These are phyloP conservation scores for Vigna reflexopilosa DNA, from an alignment of 306 rosid species.

Conservation along the genomic window DNA sequence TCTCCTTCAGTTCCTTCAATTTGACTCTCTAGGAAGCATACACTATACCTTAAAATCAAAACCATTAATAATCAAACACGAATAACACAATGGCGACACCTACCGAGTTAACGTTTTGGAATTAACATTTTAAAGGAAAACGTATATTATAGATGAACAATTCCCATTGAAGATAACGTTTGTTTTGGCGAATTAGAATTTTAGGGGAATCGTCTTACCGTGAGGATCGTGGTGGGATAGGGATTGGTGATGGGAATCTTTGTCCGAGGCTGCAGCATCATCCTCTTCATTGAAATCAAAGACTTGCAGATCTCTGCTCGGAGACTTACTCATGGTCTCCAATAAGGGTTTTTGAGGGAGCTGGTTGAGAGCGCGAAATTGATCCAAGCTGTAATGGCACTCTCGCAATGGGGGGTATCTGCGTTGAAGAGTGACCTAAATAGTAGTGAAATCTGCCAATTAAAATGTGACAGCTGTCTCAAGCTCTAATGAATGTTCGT, in stretches of 20 bases:
- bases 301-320: conserved; percentile 57
- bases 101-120: background rate
- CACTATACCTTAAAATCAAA: conserved; percentile 4
- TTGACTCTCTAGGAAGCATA: conserved; percentile 29
- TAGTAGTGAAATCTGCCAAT: conserved; percentile 12
- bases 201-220: conserved; percentile 55
- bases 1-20: conserved; percentile 14
- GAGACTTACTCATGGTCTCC: conserved; percentile 59
- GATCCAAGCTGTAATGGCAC: conserved; percentile 24
- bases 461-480: conserved; percentile 22
- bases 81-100: conserved; percentile 18
- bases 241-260: conserved; percentile 30
- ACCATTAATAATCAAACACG: background rate
- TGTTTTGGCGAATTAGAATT: background rate
- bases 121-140: background rate
- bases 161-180: background rate
- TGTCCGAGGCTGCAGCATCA: conserved; percentile 44
- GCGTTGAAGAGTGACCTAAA: conserved; percentile 37
- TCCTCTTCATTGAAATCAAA: conserved; percentile 75
- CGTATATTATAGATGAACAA: background rate
- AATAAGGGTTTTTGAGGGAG: conserved; percentile 35
- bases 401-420: conserved; percentile 6
- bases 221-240: conserved; percentile 32
- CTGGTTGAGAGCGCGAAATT: conserved; percentile 49
- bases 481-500: too few relatives aligned